A percentile compares a stretch with the other conserved stretches of the same genome.
These are phyloP conservation scores for Clonostachys chloroleuca DNA, from an alignment of 2,329 filamentous ascomycete species.

Conservation along the genomic window DNA sequence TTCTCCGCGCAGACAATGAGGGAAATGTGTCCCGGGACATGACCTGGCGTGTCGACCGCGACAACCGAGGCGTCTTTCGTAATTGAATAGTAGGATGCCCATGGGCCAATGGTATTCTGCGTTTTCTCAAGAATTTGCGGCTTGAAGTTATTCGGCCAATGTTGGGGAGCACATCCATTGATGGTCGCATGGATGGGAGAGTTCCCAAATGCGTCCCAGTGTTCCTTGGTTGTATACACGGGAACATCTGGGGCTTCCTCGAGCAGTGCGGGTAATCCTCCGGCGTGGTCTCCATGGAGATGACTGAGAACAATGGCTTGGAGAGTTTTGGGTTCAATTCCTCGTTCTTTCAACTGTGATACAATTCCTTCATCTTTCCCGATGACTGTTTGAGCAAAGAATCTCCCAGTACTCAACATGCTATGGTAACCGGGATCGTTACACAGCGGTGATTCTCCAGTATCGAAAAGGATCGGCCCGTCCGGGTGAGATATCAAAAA, in stretches of 20 bases:
- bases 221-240: conserved; percentile 11
- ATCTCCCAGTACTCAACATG: too few species aligned
- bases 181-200: conserved; percentile 14
- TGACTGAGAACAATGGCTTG: conserved; percentile 18
- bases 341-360: background rate
- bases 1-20: conserved; percentile 7
- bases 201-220: conserved; percentile 20
- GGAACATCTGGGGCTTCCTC: conserved; percentile 14
- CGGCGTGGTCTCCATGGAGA: conserved; percentile 19
- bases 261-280: conserved; percentile 15
- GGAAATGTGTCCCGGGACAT: conserved; percentile 23
- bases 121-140: conserved; percentile 17
- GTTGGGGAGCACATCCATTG: conserved; percentile 18
- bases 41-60: conserved; percentile 23
- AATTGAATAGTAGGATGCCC: conserved; percentile 15
- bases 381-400: too few species aligned
- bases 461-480: conserved; percentile 13
- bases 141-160: conserved; percentile 20
- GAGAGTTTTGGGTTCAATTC: conserved; percentile 11
- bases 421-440: conserved; percentile 9
- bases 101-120: conserved; percentile 18
- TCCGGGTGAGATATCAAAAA: conserved; percentile 13
- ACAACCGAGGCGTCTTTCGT: conserved; percentile 19
- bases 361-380: too few species aligned
- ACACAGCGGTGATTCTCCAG: conserved; percentile 11